Evolutionary conservation across 225 moss, liverwort and hornwort genomes (phyloP).

Genomic region (Ulota crispa): DNA sequence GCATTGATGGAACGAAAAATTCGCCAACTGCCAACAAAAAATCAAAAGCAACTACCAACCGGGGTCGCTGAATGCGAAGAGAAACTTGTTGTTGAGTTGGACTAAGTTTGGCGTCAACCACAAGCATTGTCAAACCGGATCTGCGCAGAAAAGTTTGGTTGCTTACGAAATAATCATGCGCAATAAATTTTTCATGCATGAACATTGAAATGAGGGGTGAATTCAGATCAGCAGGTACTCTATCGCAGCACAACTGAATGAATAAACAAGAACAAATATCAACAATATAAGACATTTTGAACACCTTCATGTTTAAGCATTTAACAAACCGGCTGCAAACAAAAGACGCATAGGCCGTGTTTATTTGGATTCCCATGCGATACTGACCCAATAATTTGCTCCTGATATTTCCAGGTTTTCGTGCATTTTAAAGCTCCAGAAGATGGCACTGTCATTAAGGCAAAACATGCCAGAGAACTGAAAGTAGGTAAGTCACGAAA

Average conservation of each 20-base stretch:
- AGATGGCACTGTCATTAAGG: neutral
- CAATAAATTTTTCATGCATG: neutral
- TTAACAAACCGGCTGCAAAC: neutral
- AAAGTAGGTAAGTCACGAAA: neutral
- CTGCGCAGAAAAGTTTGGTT: conserved; percentile 25
- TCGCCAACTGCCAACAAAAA: conserved; percentile 92
- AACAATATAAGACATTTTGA: neutral
- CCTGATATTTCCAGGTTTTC: neutral
- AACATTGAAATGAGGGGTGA: neutral
- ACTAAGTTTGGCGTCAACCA: conserved; percentile 84
- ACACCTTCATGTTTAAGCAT: neutral
- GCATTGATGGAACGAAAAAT: conserved; percentile 94
- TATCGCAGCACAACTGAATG: neutral
- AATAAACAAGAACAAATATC: neutral
- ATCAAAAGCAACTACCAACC: conserved; percentile 83
- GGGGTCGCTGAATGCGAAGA: conserved; percentile 84
- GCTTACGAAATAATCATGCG: neutral
- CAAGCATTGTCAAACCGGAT: conserved; percentile 82
- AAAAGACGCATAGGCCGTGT: neutral
- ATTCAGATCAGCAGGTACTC: neutral
- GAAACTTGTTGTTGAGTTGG: conserved; percentile 75
- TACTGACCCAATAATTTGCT: neutral
- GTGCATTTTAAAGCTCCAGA: neutral
- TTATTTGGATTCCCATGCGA: neutral
- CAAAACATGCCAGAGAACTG: neutral